These are phyloP conservation scores for Leishmania tropica DNA, from an alignment of 208 protist species.

Conservation along the genomic window DNA sequence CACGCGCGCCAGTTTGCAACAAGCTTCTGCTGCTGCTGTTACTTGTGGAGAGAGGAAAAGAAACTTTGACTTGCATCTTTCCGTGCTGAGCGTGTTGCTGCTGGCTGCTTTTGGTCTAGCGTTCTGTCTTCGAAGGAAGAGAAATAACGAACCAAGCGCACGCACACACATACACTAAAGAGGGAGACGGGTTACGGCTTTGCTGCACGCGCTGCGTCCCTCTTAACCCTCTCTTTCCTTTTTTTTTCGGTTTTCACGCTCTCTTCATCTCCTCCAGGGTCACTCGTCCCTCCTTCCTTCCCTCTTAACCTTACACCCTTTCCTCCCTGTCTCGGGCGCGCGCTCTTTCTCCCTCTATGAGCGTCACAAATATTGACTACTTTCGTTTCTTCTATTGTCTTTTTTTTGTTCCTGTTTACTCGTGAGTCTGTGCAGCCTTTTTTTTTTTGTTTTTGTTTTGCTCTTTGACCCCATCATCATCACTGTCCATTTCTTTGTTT, in stretches of 20 bases:
- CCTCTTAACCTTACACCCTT: neutral
- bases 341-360: neutral
- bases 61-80: neutral
- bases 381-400: neutral
- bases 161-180: neutral
- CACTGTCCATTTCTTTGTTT: neutral
- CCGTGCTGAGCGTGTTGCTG: neutral
- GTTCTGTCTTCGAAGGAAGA: neutral
- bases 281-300: neutral
- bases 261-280: neutral
- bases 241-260: neutral
- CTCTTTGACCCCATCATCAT: neutral
- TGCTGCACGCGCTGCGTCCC: neutral
- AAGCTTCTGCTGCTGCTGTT: neutral
- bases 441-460: slow-evolving; percentile 1
- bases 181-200: neutral
- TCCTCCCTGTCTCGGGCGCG: neutral
- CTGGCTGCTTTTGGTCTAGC: neutral
- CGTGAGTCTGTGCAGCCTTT: neutral
- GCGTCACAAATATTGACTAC: too few relatives aligned
- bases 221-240: neutral
- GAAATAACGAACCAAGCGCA: neutral
- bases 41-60: neutral
- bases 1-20: neutral
- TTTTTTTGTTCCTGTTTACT: slow-evolving; percentile 3